Conservation (phyloP, 352 stramenopile genomes). For the Globisporangium emineosum region DNA sequence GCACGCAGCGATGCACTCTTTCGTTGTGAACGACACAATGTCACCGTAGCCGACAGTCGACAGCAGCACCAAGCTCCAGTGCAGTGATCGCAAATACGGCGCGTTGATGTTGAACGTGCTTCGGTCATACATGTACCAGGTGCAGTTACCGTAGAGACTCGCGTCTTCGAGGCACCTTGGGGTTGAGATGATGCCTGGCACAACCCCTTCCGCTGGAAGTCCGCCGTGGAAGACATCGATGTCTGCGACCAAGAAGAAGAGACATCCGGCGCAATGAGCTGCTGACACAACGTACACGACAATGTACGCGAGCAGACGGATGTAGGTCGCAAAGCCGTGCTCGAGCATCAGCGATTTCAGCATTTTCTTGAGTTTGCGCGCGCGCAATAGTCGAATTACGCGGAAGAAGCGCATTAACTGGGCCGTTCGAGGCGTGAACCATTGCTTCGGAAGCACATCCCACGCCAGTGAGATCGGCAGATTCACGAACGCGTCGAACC, state of each 20-base stretch:
- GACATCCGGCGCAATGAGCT: constrained; percentile 42
- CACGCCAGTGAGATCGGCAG: constrained; percentile 48
- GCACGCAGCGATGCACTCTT: constrained; percentile 47
- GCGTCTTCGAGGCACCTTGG: constrained; percentile 17
- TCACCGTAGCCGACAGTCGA: constrained; percentile 67
- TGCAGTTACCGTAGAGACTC: constrained; percentile 55
- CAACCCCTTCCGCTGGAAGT: constrained; percentile 26
- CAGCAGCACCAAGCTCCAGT: constrained; percentile 73
- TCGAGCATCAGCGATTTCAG: constrained; percentile 35
- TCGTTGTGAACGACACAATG: constrained; percentile 23
- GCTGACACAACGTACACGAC: constrained; percentile 38
- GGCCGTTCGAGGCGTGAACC: constrained; percentile 23
- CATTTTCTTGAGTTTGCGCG: constrained; percentile 33
- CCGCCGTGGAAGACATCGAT: constrained; percentile 38
- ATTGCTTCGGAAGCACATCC: constrained; percentile 52
- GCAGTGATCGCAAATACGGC: constrained; percentile 54
- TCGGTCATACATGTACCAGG: constrained; percentile 71
- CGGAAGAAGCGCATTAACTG: constrained; percentile 38
- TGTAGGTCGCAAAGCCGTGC: constrained; percentile 34
- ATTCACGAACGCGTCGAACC: constrained; percentile 30
- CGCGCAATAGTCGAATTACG: constrained; percentile 43
- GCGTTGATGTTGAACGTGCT: constrained; percentile 60
- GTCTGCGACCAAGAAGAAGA: constrained; percentile 61
- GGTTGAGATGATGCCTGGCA: constrained; percentile 5
- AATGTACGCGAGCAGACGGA: constrained; percentile 49